phyloP scores from a whole-genome alignment of 2,329 filamentous ascomycete genomes.

The Penicillium crustosum region DNA sequence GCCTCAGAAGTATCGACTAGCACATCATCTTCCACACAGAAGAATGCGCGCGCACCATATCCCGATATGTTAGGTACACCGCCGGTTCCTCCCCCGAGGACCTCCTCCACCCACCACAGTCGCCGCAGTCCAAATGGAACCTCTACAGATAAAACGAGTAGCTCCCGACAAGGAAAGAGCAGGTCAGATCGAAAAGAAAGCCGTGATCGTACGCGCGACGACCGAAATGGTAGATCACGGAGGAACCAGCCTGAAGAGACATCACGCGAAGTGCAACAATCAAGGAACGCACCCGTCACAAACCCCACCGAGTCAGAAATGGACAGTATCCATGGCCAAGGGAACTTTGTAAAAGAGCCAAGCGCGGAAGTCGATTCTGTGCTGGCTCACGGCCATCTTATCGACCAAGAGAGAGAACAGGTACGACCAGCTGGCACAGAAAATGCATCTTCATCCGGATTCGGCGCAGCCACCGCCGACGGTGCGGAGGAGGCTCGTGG shows the following conservation, averaged over 20 bases:
- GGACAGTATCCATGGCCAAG: conserved; percentile 57
- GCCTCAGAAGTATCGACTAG: conserved; percentile 43
- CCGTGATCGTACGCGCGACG: conserved; percentile 38
- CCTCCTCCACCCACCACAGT: conserved; percentile 69
- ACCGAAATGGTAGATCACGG: conserved; percentile 45
- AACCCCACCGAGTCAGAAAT: conserved; percentile 43
- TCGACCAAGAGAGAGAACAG: conserved; percentile 69
- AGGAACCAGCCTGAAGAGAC: conserved; percentile 43
- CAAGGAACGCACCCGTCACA: conserved; percentile 33
- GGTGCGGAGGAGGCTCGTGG: conserved; percentile 43
- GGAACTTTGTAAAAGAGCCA: conserved; percentile 68
- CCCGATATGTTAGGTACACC: conserved; percentile 58
- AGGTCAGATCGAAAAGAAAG: conserved; percentile 39
- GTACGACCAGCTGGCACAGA: conserved; percentile 64
- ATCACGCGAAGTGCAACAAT: conserved; percentile 38
- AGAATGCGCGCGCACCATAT: conserved; percentile 34
- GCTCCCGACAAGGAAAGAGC: conserved; percentile 43
- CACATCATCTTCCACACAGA: conserved; percentile 29
- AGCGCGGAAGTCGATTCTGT: conserved; percentile 77
- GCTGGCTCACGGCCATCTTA: conserved; percentile 71
- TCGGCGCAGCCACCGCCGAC: conserved; percentile 45
- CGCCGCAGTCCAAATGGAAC: conserved; percentile 42
- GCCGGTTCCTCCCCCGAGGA: conserved; percentile 74
- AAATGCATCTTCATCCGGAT: conserved; percentile 27
- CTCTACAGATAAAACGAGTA: conserved; percentile 35